phyloP scores from a whole-genome alignment of 495 filamentous ascomycete genomes.

The Podospora didyma region DNA sequence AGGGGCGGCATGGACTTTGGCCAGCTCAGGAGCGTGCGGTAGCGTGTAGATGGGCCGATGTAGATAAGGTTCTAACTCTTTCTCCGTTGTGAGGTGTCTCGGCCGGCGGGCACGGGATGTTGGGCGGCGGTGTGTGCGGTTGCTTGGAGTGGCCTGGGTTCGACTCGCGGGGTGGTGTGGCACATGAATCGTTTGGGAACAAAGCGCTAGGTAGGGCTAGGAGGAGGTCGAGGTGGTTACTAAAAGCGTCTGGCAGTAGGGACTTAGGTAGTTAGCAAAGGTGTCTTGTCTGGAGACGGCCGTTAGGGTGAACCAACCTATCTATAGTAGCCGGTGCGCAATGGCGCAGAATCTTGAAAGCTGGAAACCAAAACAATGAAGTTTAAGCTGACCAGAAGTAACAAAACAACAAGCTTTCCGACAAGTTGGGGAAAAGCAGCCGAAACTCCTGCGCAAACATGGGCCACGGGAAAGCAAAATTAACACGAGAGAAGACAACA shows the following conservation, averaged over 20 bases:
- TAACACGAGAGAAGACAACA: too few relatives aligned
- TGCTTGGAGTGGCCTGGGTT: neutral
- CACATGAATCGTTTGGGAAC: neutral
- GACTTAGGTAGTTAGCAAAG: neutral
- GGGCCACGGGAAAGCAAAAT: too few relatives aligned
- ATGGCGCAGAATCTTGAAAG: too few relatives aligned
- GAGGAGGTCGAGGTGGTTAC: neutral
- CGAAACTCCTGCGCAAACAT: too few relatives aligned
- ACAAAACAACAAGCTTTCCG: too few relatives aligned
- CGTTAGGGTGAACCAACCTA: too few relatives aligned
- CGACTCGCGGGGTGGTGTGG: neutral
- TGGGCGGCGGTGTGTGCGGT: neutral
- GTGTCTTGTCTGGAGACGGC: too few relatives aligned
- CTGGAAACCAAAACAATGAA: too few relatives aligned
- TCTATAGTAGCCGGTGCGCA: too few relatives aligned
- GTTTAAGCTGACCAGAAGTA: too few relatives aligned
- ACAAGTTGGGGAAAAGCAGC: too few relatives aligned
- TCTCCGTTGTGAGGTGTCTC: neutral
- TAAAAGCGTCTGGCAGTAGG: neutral
- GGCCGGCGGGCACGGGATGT: neutral
- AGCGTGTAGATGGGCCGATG: neutral
- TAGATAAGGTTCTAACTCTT: too few relatives aligned
- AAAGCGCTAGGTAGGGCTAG: neutral
- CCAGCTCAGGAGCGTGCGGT: neutral
- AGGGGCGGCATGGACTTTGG: conserved; percentile 8